Evolutionary conservation across 1,139 yeast species (phyloP), one percentile per base, ranked within the genome.

Genomic region (Magnusiomyces paraingens): DNA sequence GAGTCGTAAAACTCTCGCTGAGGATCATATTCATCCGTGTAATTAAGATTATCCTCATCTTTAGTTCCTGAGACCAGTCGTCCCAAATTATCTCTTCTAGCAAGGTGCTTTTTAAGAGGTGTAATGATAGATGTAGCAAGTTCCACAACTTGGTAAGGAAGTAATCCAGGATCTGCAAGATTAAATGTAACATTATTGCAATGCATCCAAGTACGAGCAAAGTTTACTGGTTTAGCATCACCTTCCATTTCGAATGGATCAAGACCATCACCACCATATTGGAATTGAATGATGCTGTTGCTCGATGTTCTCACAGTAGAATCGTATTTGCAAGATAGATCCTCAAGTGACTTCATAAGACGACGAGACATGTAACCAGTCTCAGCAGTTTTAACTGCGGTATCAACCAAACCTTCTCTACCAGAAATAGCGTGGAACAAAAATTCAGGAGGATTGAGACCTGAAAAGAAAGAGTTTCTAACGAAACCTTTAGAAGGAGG

Each of bases 181-280:
- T 80, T 73, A 58, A 81, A 82, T 0, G 96, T 86, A 55, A 88
- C 72, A 67, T 87, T 85, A 62, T 72, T 77, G 18, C 96, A 86
- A 69, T 94, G 99, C 60, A 84, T 91, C 99, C 99, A 94, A 50
- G 96, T 90, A 66, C 98, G 81, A 52, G 77, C 78, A 68, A 94
- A 93, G 68, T 94, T 91, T 36, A 94, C 99, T 0, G 99, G 99
- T 63, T 77, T 82, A 1, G 99, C 97, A 69, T 94, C 97, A 62
- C 99, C 99, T 73, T 94, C 99, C 98, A 94, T 93, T 72, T 93
- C 98, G 66, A 88, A 79, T 2, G 99, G 99, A 76, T 94, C 99
- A 58, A 94, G 79, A 48, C 99, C 97, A 72, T 94, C 99, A 61
- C 98, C 99, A 72, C 99, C 99, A 68, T 94, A 94, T 18, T 91